Evolutionary conservation across 2,329 filamentous ascomycete species (phyloP).

Genomic region (Cordyceps cicadae): DNA sequence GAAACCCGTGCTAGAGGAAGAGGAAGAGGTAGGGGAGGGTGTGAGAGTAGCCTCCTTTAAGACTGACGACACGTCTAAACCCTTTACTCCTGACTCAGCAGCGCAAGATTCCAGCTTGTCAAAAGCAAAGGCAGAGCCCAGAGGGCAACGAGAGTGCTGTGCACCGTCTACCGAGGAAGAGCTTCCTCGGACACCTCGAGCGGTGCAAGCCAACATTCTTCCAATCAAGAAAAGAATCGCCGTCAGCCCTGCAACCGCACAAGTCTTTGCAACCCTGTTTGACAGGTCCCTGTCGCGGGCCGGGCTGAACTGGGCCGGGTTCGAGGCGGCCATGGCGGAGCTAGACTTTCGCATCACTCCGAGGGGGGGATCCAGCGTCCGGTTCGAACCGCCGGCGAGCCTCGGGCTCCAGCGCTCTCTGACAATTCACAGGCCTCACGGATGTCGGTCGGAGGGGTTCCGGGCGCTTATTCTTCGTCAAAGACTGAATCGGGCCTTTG

Average conservation of each 20-base stretch:
- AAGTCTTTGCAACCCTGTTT: neutral
- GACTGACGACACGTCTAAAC: no score
- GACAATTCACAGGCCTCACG: neutral
- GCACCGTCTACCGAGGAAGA: no score
- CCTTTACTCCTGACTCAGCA: no score
- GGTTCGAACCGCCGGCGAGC: neutral
- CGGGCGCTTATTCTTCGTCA: neutral
- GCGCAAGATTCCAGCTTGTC: no score
- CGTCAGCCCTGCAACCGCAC: neutral
- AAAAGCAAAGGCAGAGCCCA: no score
- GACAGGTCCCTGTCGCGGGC: neutral
- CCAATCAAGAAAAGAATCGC: neutral
- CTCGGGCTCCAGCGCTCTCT: neutral
- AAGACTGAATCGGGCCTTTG: neutral
- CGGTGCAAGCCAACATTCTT: no score
- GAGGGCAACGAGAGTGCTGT: no score
- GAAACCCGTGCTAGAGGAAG: no score
- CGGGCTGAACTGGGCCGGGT: neutral
- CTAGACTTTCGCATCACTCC: neutral
- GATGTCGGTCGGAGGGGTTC: neutral
- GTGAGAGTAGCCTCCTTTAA: no score
- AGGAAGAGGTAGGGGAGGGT: no score
- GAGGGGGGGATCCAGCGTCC: neutral
- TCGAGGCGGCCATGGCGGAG: neutral
- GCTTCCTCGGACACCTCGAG: no score